A percentile compares a stretch with the other conserved stretches of the same genome.
phyloP scores from a whole-genome alignment of 441 rosid genomes.

The Gossypium trilobum region DNA sequence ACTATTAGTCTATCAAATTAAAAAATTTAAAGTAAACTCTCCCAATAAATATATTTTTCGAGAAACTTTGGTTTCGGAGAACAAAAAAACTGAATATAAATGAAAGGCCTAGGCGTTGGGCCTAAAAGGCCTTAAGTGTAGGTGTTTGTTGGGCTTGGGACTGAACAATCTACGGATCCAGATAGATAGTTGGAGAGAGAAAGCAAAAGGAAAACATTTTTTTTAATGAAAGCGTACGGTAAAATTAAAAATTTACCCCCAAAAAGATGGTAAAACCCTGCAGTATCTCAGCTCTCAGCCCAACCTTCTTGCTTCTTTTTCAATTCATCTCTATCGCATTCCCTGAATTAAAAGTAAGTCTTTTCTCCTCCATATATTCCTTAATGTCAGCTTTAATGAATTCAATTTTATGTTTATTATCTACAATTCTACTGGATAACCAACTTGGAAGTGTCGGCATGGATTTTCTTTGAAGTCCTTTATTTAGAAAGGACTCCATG shows the following conservation, averaged over 20 bases:
- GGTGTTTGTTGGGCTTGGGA: background rate
- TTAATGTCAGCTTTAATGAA: background rate
- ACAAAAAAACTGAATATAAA: background rate
- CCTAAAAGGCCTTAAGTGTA: background rate
- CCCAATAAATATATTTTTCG: too few species aligned
- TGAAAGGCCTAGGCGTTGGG: background rate
- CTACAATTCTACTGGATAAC: background rate
- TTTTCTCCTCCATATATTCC: slow-evolving; percentile 12
- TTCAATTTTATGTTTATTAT: background rate
- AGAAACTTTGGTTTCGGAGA: background rate
- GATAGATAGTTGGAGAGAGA: background rate
- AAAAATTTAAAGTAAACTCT: too few species aligned
- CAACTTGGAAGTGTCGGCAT: background rate
- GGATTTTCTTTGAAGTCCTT: background rate
- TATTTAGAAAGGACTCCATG: background rate
- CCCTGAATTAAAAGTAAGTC: background rate
- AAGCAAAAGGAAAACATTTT: background rate
- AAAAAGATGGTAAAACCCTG: slow-evolving; percentile 54
- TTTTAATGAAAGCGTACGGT: background rate
- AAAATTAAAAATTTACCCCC: background rate
- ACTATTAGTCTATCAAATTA: too few species aligned
- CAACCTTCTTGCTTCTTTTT: slow-evolving; percentile 8
- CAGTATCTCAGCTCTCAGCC: slow-evolving; percentile 15
- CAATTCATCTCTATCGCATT: slow-evolving; percentile 14
- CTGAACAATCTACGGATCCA: background rate